phyloP scores from a whole-genome alignment of 371 early-diverging fungal genomes.

The Nematocida minor region DNA sequence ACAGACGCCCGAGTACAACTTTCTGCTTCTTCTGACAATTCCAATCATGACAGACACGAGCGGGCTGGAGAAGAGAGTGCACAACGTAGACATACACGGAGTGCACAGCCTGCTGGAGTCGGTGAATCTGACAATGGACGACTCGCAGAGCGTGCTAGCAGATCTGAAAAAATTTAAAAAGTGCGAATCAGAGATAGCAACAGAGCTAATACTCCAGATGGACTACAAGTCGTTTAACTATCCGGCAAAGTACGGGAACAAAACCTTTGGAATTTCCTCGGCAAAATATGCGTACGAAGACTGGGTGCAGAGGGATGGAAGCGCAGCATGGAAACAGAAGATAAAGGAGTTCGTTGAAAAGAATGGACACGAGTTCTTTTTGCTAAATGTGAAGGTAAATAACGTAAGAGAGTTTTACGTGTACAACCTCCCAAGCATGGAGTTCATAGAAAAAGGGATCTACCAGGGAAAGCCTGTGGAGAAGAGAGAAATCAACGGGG shows the following conservation, averaged over 20 bases:
- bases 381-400: not conserved
- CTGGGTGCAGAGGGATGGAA: constrained; percentile 29
- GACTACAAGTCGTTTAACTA: constrained; percentile 46
- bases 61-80: not conserved
- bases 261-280: constrained; percentile 40
- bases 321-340: not conserved
- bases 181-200: not conserved
- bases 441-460: constrained; percentile 1
- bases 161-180: constrained; percentile 8
- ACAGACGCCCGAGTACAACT: not conserved
- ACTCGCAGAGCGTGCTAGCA: not conserved
- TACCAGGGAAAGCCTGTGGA: not conserved
- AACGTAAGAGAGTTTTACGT: constrained; percentile 3
- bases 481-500: not conserved
- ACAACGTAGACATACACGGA: constrained; percentile 20
- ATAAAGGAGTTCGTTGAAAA: constrained; percentile 7
- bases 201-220: constrained; percentile 20
- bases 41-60: constrained; percentile 38
- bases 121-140: not conserved
- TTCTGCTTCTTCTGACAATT: constrained; percentile 18
- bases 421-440: not conserved
- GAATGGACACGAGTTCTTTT: not conserved
- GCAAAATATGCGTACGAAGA: constrained; percentile 22
- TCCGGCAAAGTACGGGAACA: not conserved
- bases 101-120: not conserved